phyloP scores from a whole-genome alignment of 2,329 filamentous ascomycete species.

The Zasmidium cellare region DNA sequence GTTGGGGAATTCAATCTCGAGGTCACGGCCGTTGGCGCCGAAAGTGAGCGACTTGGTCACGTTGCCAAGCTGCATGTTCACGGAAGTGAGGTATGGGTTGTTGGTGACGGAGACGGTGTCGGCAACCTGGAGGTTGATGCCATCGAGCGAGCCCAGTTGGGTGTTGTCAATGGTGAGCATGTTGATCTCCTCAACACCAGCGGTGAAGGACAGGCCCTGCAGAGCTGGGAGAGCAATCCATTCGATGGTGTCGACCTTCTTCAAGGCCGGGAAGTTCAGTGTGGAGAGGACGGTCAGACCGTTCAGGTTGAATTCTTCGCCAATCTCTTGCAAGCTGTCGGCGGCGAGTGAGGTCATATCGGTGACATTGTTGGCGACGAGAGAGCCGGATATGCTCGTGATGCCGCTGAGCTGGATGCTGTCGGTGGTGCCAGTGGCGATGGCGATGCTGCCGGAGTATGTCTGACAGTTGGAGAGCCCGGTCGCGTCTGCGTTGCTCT shows the following conservation, averaged over 20 bases:
- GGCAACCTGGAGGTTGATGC: conserved; percentile 76
- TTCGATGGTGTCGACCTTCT: conserved; percentile 64
- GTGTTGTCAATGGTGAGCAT: conserved; percentile 82
- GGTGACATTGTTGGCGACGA: conserved; percentile 55
- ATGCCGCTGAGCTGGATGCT: conserved; percentile 64
- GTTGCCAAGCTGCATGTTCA: conserved; percentile 76
- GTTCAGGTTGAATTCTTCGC: conserved; percentile 67
- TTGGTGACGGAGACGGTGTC: conserved; percentile 80
- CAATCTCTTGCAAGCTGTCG: conserved; percentile 63
- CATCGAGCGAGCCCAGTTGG: conserved; percentile 72
- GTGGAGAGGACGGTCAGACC: conserved; percentile 68
- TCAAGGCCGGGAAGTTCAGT: conserved; percentile 67
- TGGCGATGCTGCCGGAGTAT: conserved; percentile 66
- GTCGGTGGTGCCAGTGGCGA: conserved; percentile 58
- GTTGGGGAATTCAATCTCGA: conserved; percentile 74
- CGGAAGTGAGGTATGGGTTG: conserved; percentile 76
- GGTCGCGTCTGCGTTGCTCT: conserved; percentile 60
- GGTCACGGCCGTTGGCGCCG: conserved; percentile 73
- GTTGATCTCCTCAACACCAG: conserved; percentile 66
- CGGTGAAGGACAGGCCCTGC: conserved; percentile 59
- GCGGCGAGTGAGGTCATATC: conserved; percentile 65
- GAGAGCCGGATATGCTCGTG: conserved; percentile 58
- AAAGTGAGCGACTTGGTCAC: conserved; percentile 71
- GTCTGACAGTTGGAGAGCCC: conserved; percentile 65
- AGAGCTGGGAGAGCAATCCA: conserved; percentile 72